Percentiles rank a stretch among this genome's conserved stretches.
These are phyloP conservation scores for Peronosclerospora sorghi DNA, from an alignment of 352 stramenopile species.

Conservation along the genomic window DNA sequence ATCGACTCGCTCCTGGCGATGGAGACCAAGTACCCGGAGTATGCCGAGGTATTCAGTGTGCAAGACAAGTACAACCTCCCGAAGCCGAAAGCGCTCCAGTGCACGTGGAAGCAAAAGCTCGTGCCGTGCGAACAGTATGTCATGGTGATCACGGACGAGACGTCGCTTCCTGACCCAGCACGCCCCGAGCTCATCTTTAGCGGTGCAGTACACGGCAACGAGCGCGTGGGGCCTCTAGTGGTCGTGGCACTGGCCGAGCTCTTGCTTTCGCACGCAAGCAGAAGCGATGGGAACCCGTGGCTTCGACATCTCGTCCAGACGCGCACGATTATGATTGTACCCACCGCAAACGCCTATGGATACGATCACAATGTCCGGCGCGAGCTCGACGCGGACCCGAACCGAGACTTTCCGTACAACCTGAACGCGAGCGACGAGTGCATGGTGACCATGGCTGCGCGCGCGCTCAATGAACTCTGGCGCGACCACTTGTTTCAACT, in stretches of 20 bases:
- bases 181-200: constrained; percentile 92
- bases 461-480: constrained; percentile 95
- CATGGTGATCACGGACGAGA: constrained; percentile 76
- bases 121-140: constrained; percentile 66
- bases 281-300: constrained; percentile 36
- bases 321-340: constrained; percentile 63
- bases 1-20: constrained; percentile 44
- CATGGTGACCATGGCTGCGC: constrained; percentile 93
- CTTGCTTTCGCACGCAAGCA: constrained; percentile 43
- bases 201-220: constrained; percentile 90
- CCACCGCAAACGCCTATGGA: constrained; percentile 88
- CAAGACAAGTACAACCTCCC: constrained; percentile 69
- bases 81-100: constrained; percentile 35
- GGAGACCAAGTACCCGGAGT: constrained; percentile 42
- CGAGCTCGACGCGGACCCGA: constrained; percentile 88
- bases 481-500: constrained; percentile 95
- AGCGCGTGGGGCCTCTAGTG: constrained; percentile 84
- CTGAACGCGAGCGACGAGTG: constrained; percentile 48
- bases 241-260: constrained; percentile 64
- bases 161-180: constrained; percentile 38
- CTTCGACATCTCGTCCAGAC: constrained; percentile 75
- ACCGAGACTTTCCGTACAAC: constrained; percentile 95
- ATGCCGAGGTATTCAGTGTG: constrained; percentile 71
- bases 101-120: constrained; percentile 25
- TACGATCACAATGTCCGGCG: constrained; percentile 72